Conservation (phyloP, 768 basidiomycete species). For the Leccinum imitatum region DNA sequence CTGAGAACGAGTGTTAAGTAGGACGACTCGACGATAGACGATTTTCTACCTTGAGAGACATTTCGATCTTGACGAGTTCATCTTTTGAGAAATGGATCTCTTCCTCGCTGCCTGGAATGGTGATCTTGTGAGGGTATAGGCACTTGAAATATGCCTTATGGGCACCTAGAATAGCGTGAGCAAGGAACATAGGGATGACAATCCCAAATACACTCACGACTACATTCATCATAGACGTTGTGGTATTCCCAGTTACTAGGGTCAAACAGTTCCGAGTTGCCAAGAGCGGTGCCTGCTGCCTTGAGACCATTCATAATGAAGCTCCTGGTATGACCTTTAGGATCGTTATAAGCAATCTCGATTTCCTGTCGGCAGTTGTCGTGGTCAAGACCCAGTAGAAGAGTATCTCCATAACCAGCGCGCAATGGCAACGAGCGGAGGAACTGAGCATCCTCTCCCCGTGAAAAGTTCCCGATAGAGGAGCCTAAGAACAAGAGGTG, state of each 20-base stretch:
- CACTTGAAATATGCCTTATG: constrained; percentile 87
- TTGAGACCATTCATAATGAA: constrained; percentile 89
- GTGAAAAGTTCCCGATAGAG: constrained; percentile 85
- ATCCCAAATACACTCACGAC: constrained; percentile 36
- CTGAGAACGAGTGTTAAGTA: constrained; percentile 38
- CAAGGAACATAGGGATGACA: background rate
- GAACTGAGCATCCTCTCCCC: constrained; percentile 69
- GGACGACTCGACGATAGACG: background rate
- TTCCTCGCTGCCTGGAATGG: constrained; percentile 45
- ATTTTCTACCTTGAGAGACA: constrained; percentile 76
- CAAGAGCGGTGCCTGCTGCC: constrained; percentile 65
- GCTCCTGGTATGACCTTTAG: constrained; percentile 61
- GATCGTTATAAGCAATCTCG: constrained; percentile 86
- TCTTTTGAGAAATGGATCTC: constrained; percentile 57
- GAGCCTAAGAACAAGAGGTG: constrained; percentile 93
- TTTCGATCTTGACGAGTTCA: constrained; percentile 84
- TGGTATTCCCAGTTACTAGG: constrained; percentile 76
- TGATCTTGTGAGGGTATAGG: constrained; percentile 54
- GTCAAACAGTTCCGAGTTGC: constrained; percentile 62
- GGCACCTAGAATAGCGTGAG: constrained; percentile 47
- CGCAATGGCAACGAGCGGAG: constrained; percentile 77
- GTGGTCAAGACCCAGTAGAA: constrained; percentile 91
- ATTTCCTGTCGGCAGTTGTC: constrained; percentile 68
- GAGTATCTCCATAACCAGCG: constrained; percentile 71
- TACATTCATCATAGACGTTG: constrained; percentile 53